Conservation (phyloP, 2,329 filamentous ascomycete genomes). For the Ophiostoma novo-ulmi region DNA sequence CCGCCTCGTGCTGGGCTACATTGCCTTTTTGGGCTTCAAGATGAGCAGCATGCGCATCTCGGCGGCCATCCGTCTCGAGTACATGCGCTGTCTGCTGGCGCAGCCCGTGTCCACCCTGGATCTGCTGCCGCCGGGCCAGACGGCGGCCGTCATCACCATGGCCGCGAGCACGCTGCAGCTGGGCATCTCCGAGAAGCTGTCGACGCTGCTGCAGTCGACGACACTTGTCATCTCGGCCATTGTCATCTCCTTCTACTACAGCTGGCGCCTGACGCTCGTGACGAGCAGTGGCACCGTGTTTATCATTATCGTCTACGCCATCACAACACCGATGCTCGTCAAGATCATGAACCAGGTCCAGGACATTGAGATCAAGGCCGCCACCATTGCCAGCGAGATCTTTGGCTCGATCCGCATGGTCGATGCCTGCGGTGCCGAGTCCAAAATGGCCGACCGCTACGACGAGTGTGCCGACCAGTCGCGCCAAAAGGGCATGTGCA, state of each 20-base stretch:
- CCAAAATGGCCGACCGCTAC: constrained; percentile 50
- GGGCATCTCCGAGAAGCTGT: constrained; percentile 58
- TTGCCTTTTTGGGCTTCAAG: constrained; percentile 46
- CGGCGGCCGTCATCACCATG: constrained; percentile 58
- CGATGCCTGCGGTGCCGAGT: constrained; percentile 57
- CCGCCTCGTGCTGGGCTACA: constrained; percentile 57
- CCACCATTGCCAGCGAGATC: constrained; percentile 55
- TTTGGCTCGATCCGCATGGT: constrained; percentile 56
- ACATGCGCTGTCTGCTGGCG: constrained; percentile 57
- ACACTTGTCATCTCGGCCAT: constrained; percentile 50
- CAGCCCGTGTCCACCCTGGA: constrained; percentile 64
- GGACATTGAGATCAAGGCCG: constrained; percentile 51
- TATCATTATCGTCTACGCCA: constrained; percentile 45
- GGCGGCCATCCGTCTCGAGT: constrained; percentile 56
- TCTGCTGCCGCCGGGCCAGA: constrained; percentile 54
- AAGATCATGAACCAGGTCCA: constrained; percentile 43
- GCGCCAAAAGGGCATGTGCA: constrained; percentile 33
- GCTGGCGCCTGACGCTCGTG: constrained; percentile 56
- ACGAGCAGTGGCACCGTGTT: constrained; percentile 53
- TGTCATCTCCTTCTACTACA: constrained; percentile 51
- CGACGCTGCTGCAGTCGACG: constrained; percentile 51
- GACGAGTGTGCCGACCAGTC: constrained; percentile 50
- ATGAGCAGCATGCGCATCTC: constrained; percentile 58
- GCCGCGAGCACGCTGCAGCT: constrained; percentile 57
- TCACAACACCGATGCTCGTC: constrained; percentile 52